A percentile compares a stretch with the other conserved stretches of the same genome.
These are phyloP conservation scores for Pseudopithomyces chartarum DNA, from an alignment of 2,329 filamentous ascomycete species.

Conservation along the genomic window DNA sequence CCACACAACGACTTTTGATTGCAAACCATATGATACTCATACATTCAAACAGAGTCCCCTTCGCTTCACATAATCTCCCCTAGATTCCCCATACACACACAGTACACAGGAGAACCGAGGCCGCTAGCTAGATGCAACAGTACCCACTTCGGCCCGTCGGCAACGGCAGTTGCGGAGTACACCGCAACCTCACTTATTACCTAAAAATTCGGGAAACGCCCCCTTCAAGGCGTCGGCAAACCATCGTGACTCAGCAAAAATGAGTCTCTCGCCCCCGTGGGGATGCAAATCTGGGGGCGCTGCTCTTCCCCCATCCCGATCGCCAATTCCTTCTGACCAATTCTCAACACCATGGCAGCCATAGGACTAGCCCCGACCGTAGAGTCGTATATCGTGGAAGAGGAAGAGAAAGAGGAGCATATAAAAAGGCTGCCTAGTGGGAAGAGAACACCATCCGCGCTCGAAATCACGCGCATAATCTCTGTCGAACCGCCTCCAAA, in stretches of 20 bases:
- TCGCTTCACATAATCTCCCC: too few species aligned
- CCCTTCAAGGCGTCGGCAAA: neutral
- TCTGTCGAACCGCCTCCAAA: conserved; percentile 34
- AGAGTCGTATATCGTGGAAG: neutral
- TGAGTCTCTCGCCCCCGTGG: too few species aligned
- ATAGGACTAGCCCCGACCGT: neutral
- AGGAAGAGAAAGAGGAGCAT: neutral
- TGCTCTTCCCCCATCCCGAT: neutral
- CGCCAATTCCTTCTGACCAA: neutral
- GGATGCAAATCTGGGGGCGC: neutral
- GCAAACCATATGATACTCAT: too few species aligned
- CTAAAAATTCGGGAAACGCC: neutral
- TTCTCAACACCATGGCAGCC: neutral
- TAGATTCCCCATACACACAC: too few species aligned
- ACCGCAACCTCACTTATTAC: neutral
- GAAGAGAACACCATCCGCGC: neutral
- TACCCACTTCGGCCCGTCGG: neutral
- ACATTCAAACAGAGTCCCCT: too few species aligned
- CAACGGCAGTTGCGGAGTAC: neutral
- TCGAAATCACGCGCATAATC: neutral
- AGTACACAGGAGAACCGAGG: too few species aligned
- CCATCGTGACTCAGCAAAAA: neutral
- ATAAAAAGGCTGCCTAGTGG: neutral
- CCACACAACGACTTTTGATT: too few species aligned
- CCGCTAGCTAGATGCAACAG: neutral